Percentiles rank a stretch among this genome's conserved stretches.
These are phyloP conservation scores for Nidula microcarpa DNA, from an alignment of 768 basidiomycete genomes.

Conservation along the genomic window DNA sequence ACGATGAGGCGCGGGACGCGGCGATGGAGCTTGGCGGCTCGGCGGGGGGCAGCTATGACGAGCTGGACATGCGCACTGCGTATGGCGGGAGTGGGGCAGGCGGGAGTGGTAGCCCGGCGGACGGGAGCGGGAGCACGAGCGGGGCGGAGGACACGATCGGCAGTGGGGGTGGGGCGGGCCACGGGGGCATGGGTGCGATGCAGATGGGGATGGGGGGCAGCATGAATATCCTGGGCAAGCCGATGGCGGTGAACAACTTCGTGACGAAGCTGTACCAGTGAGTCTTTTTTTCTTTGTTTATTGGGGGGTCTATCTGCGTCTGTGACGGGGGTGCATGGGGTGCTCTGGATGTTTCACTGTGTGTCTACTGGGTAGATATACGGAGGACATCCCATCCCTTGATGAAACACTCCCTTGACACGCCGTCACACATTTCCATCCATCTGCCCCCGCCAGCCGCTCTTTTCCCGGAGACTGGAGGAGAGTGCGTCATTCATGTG, in stretches of 20 bases:
- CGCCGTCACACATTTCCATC: too few relatives aligned
- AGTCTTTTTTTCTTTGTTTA: slow-evolving; percentile 22
- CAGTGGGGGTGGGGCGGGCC: slow-evolving; percentile 8
- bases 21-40: slow-evolving; percentile 30
- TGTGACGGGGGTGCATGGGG: background rate
- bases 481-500: too few relatives aligned
- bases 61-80: slow-evolving; percentile 47
- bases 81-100: slow-evolving; percentile 20
- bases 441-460: too few relatives aligned
- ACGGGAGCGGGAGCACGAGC: slow-evolving; percentile 46
- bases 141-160: slow-evolving; percentile 34
- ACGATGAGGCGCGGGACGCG: slow-evolving; percentile 34
- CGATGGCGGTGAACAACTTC: slow-evolving; percentile 76
- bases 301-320: slow-evolving; percentile 1
- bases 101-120: slow-evolving; percentile 34
- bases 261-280: slow-evolving; percentile 87
- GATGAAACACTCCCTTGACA: too few relatives aligned
- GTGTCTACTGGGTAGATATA: too few relatives aligned
- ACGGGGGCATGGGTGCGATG: slow-evolving; percentile 8
- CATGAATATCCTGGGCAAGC: slow-evolving; percentile 64
- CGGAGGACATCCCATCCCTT: too few relatives aligned
- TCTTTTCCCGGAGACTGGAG: too few relatives aligned
- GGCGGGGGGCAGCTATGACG: slow-evolving; percentile 45
- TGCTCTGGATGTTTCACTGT: slow-evolving; percentile 1
- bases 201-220: slow-evolving; percentile 26